Evolutionary conservation across 805 yeast genomes (phyloP).

Genomic region (Myxozyma udenii): DNA sequence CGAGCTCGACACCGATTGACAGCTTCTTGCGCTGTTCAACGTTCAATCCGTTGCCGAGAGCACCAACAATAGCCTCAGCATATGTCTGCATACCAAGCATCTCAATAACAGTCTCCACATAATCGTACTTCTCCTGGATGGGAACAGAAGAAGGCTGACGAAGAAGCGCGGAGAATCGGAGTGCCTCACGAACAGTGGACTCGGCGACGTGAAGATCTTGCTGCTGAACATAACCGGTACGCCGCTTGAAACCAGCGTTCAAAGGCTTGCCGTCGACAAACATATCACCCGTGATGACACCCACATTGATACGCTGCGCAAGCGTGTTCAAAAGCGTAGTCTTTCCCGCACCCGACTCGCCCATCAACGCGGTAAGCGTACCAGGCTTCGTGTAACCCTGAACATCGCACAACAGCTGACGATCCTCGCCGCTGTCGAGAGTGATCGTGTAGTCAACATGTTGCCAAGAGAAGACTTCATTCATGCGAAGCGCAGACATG

Average conservation of each 20-base stretch:
- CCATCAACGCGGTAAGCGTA: constrained; percentile 77
- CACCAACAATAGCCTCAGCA: constrained; percentile 79
- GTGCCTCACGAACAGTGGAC: constrained; percentile 71
- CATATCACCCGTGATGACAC: constrained; percentile 69
- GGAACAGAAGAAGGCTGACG: constrained; percentile 65
- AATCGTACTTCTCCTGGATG: constrained; percentile 56
- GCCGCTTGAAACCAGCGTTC: constrained; percentile 65
- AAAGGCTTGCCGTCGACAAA: constrained; percentile 66
- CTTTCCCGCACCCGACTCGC: constrained; percentile 85
- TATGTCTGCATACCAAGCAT: constrained; percentile 66
- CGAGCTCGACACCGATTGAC: constrained; percentile 70
- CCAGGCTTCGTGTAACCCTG: constrained; percentile 80
- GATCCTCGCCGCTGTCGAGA: constrained; percentile 38
- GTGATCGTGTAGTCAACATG: constrained; percentile 58
- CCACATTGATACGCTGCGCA: constrained; percentile 66
- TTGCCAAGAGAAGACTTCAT: constrained; percentile 55
- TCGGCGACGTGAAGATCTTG: constrained; percentile 71
- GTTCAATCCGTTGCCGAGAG: constrained; percentile 66
- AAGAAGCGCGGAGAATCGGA: constrained; percentile 65
- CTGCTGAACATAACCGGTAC: constrained; percentile 79
- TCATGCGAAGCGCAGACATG: constrained; percentile 13
- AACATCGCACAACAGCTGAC: constrained; percentile 47
- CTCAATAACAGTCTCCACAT: constrained; percentile 65
- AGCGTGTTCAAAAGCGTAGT: constrained; percentile 72
- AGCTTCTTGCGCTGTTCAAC: constrained; percentile 67